These are phyloP conservation scores for Suillus subaureus DNA, from an alignment of 768 basidiomycete species.

Conservation along the genomic window DNA sequence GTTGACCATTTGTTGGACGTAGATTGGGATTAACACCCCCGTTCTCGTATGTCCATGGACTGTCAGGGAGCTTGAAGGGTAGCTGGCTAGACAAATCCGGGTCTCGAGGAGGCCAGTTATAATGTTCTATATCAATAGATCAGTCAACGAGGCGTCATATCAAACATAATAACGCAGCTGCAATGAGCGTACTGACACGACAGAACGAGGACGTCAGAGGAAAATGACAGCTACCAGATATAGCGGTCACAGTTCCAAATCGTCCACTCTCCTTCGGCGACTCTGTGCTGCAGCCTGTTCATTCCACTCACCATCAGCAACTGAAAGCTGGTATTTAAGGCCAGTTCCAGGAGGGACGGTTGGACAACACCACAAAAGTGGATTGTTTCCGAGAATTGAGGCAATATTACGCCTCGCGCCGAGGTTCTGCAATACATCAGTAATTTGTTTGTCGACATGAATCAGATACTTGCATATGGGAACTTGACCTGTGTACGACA, in stretches of 20 bases:
- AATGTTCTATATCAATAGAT: slow-evolving; percentile 28
- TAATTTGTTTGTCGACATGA: not conserved
- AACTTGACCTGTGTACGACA: slow-evolving; percentile 68
- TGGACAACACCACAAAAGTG: slow-evolving; percentile 87
- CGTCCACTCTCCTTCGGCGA: slow-evolving; percentile 13
- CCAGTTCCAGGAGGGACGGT: slow-evolving; percentile 67
- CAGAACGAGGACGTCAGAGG: slow-evolving; percentile 9
- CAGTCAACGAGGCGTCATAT: slow-evolving; percentile 31
- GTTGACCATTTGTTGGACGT: slow-evolving; percentile 56
- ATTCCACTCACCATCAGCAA: slow-evolving; percentile 75
- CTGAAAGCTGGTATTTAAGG: slow-evolving; percentile 71
- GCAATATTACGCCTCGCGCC: slow-evolving; percentile 73
- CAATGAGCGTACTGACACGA: slow-evolving; percentile 4
- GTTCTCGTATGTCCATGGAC: slow-evolving; percentile 88
- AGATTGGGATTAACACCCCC: slow-evolving; percentile 76
- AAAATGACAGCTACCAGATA: slow-evolving; percentile 9
- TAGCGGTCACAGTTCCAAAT: slow-evolving; percentile 9
- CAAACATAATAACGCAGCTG: slow-evolving; percentile 13
- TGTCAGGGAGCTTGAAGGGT: slow-evolving; percentile 52
- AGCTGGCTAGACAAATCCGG: slow-evolving; percentile 42
- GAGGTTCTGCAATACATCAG: slow-evolving; percentile 61
- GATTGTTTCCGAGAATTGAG: slow-evolving; percentile 75
- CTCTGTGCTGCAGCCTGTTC: slow-evolving; percentile 36
- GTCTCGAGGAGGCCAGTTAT: slow-evolving; percentile 77
- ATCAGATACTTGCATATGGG: slow-evolving; percentile 70